phyloP scores from a whole-genome alignment of 352 stramenopile genomes.

The Pythium phragmitis region DNA sequence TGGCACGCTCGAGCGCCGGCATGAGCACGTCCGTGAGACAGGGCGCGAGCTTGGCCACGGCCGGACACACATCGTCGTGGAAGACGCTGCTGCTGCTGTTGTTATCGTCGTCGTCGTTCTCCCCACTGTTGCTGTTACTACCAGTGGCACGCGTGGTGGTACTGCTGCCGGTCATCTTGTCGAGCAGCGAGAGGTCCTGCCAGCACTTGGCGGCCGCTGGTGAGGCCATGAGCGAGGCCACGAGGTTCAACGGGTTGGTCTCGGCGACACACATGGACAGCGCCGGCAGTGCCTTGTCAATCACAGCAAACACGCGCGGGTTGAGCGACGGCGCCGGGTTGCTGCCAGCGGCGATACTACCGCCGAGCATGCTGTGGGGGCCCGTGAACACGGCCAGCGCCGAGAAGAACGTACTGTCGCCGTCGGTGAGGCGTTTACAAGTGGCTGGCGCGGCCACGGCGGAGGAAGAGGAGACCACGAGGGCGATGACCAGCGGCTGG shows the following conservation, averaged over 20 bases:
- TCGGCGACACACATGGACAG: conserved; percentile 15
- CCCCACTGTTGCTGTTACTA: background rate
- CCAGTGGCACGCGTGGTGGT: background rate
- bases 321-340: background rate
- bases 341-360: background rate
- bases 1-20: conserved; percentile 3
- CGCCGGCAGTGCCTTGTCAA: conserved; percentile 14
- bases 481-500: conserved; percentile 1
- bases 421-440: conserved; percentile 14
- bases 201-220: background rate
- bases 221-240: background rate
- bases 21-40: conserved; percentile 21
- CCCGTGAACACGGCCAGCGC: conserved; percentile 1
- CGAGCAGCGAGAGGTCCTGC: background rate
- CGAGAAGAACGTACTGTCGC: conserved; percentile 9
- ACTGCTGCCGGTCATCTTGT: background rate
- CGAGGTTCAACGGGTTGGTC: conserved; percentile 1
- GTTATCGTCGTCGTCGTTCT: background rate
- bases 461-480: conserved; percentile 4
- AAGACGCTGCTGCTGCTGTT: background rate
- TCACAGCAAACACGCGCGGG: background rate
- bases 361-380: background rate
- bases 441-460: background rate
- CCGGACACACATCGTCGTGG: conserved; percentile 10
- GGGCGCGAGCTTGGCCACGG: background rate